Evolutionary conservation across 805 yeast species (phyloP).

Genomic region (Millerago galiae): DNA sequence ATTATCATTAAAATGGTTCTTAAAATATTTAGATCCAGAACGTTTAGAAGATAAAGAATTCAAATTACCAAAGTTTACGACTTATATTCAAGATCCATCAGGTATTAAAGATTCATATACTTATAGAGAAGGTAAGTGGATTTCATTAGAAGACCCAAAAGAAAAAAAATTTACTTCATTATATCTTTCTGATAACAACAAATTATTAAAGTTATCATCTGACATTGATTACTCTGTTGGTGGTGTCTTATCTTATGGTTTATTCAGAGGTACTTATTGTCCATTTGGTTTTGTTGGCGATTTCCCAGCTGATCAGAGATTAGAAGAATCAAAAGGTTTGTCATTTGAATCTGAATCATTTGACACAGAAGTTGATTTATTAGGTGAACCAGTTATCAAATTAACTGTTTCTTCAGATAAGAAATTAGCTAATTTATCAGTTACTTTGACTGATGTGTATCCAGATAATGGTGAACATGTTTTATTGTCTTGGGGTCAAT

Average conservation of each 20-base stretch:
- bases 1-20: slow-evolving; percentile 35
- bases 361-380: slow-evolving; percentile 20
- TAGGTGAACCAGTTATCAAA: slow-evolving; percentile 34
- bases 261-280: slow-evolving; percentile 39
- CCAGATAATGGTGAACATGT: slow-evolving; percentile 28
- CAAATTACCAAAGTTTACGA: slow-evolving; percentile 30
- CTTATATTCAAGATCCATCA: slow-evolving; percentile 39
- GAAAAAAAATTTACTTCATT: slow-evolving; percentile 12
- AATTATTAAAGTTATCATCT: background rate
- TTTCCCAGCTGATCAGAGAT: slow-evolving; percentile 38
- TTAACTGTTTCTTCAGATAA: slow-evolving; percentile 30
- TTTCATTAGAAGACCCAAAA: slow-evolving; percentile 21
- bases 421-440: slow-evolving; percentile 33
- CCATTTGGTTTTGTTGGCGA: slow-evolving; percentile 42
- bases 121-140: slow-evolving; percentile 35
- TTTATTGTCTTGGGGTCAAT: slow-evolving; percentile 40
- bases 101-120: slow-evolving; percentile 31
- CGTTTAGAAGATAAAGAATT: slow-evolving; percentile 19
- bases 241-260: slow-evolving; percentile 35
- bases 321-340: slow-evolving; percentile 35
- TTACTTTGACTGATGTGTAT: slow-evolving; percentile 34
- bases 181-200: slow-evolving; percentile 13
- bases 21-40: slow-evolving; percentile 30
- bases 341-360: slow-evolving; percentile 29
- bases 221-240: slow-evolving; percentile 17